Conservation (phyloP, 208 protist species). For the Lotmaria passim region DNA sequence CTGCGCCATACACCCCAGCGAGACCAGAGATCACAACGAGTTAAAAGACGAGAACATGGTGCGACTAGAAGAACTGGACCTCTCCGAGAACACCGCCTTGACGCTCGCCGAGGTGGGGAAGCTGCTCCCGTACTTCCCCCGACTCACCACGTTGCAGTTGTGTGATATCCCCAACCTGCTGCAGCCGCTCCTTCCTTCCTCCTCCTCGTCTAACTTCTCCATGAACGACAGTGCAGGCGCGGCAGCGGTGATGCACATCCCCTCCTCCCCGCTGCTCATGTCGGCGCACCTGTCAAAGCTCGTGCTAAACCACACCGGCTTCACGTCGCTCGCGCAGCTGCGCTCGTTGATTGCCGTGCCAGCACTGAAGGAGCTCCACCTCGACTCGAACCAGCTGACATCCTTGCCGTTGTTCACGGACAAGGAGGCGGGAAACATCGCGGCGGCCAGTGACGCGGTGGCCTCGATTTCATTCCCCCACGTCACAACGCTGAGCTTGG, state of each 20-base stretch:
- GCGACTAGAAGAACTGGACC: conserved; percentile 70
- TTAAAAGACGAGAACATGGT: conserved; percentile 52
- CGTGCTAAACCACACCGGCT: conserved; percentile 78
- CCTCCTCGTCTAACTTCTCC: too few relatives aligned
- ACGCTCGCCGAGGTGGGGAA: conserved; percentile 56
- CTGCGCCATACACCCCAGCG: conserved; percentile 42
- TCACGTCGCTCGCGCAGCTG: conserved; percentile 63
- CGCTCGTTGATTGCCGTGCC: conserved; percentile 55
- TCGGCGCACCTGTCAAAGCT: conserved; percentile 66
- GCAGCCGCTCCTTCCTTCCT: background rate
- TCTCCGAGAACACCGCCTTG: conserved; percentile 67
- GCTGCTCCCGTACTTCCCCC: conserved; percentile 63
- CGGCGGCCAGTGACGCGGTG: background rate
- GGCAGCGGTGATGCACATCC: conserved; percentile 9
- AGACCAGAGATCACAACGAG: conserved; percentile 16
- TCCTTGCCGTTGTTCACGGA: conserved; percentile 35
- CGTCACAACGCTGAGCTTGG: conserved; percentile 80
- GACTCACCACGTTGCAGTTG: conserved; percentile 66
- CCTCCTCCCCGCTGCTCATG: conserved; percentile 30
- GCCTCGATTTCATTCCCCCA: conserved; percentile 34
- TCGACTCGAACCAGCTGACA: conserved; percentile 72
- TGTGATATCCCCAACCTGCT: conserved; percentile 65
- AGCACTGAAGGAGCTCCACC: conserved; percentile 73
- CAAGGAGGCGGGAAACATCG: conserved; percentile 2
- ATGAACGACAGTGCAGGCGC: too few relatives aligned